Base-by-base conservation (phyloP, 1,139 yeast genomes). In the Magnusiomyces fungicola region DNA sequence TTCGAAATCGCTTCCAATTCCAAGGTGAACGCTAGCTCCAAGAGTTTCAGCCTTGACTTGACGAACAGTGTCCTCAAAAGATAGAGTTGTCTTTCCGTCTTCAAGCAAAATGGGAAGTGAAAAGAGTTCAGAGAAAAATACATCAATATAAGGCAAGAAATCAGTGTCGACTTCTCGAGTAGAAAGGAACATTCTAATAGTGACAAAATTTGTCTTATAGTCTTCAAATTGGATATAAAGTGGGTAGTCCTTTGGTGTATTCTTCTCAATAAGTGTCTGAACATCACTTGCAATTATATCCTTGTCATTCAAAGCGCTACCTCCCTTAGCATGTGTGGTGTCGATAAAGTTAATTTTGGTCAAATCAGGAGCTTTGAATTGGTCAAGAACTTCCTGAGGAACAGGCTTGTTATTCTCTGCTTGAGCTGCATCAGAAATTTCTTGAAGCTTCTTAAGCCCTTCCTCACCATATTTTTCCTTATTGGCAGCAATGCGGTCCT, bases 151-250 rank as follows among this genome's bases (percentile, higher is more conserved):
- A 7, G 88, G 83, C 48, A 89, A 70, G 25, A 83, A 68, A 1
- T 69, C 65, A 36, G 76, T 73, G 32, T 81, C 80, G 3, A 89
- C 71, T n/a, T 67, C 71, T 7, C 76, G 70, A 0, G 95, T 77
- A 1, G 94, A 80, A 60, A 86, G 66, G 33, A 84, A 68, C 33
- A 88, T 63, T 53, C 80, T 77, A 22, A 88, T 72, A n/a, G 85
- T 80, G 23, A 87, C 79, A 64, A 92, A 92, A 60, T 85, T 81
- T 1, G 97, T 86, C 50, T 80, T 76, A 63, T 79, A 84, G 55
- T 83, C 79, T 66, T 92, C 97, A 58, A 85, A 76, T 61, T 89
- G 95, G 49, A 89, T 66, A 55, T 80, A 82, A 38, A 89, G 65
- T 6, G 95, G 90, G 56, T 83, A 75, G 36, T 74, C 69, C 0